These are phyloP conservation scores for Bipolaris bicolor DNA, from an alignment of 2,329 filamentous ascomycete species.

Conservation along the genomic window DNA sequence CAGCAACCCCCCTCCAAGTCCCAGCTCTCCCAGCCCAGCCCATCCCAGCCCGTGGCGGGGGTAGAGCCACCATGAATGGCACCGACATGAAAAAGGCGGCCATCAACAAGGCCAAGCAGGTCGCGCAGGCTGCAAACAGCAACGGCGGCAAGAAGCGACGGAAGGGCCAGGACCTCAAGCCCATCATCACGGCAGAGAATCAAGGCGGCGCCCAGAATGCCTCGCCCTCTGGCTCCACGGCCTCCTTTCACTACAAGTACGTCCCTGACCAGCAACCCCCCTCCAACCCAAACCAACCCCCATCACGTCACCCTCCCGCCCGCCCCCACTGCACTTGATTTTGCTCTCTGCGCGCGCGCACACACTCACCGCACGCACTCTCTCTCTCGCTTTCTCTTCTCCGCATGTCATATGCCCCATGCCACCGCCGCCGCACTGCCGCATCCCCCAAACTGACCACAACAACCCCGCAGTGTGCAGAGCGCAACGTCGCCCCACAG, in stretches of 20 bases:
- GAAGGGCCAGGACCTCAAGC: slow-evolving; percentile 73
- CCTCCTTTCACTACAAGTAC: slow-evolving; percentile 51
- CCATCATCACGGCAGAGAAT: slow-evolving; percentile 74
- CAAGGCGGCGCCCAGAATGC: slow-evolving; percentile 52
- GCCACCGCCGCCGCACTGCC: not conserved
- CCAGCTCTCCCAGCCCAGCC: slow-evolving; percentile 18
- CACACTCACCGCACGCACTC: not conserved
- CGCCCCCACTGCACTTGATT: slow-evolving; percentile 6
- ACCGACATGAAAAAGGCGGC: slow-evolving; percentile 68
- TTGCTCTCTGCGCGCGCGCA: not conserved
- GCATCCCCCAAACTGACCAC: slow-evolving; percentile 22
- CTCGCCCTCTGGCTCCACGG: slow-evolving; percentile 47
- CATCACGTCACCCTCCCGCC: slow-evolving; percentile 4
- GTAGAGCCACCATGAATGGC: slow-evolving; percentile 64
- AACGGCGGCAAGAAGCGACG: slow-evolving; percentile 73
- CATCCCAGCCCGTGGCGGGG: slow-evolving; percentile 39
- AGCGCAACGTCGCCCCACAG: slow-evolving; percentile 59
- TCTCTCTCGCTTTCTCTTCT: no score
- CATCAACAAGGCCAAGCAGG: slow-evolving; percentile 70
- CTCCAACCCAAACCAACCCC: not conserved
- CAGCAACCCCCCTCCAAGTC: slow-evolving; percentile 15
- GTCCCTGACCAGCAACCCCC: slow-evolving; percentile 25
- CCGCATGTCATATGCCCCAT: not conserved
- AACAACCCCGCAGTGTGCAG: slow-evolving; percentile 42
- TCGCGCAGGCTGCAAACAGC: slow-evolving; percentile 63